phyloP scores from a whole-genome alignment of 2,329 filamentous ascomycete genomes.

The Ustulina deusta region DNA sequence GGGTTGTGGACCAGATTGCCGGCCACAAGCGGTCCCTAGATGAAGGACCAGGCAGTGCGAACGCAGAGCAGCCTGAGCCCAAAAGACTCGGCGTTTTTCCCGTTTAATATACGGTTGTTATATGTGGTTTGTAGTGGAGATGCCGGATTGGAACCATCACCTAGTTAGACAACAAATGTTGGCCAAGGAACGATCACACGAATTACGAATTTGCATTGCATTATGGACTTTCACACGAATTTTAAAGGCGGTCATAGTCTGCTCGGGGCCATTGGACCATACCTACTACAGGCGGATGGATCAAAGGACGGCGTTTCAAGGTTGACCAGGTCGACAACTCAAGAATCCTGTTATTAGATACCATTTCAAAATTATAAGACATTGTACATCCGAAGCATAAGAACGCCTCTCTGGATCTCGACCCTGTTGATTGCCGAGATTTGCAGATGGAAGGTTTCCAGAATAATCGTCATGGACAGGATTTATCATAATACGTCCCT shows the following conservation, averaged over 20 bases:
- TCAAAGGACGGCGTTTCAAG: constrained; percentile 35
- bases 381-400: neutral
- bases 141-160: neutral
- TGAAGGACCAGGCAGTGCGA: constrained; percentile 41
- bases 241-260: constrained; percentile 17
- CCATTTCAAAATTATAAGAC: constrained; percentile 32
- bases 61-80: constrained; percentile 46
- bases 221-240: constrained; percentile 23
- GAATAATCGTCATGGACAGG: neutral
- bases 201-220: constrained; percentile 38
- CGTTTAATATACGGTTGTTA: constrained; percentile 17
- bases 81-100: constrained; percentile 46
- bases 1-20: constrained; percentile 48
- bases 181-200: constrained; percentile 31
- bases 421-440: neutral
- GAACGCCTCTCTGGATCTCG: neutral
- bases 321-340: constrained; percentile 25
- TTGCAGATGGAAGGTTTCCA: neutral
- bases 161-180: constrained; percentile 3
- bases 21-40: constrained; percentile 46
- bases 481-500: neutral
- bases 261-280: constrained; percentile 17
- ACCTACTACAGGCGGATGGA: constrained; percentile 18
- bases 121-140: constrained; percentile 11
- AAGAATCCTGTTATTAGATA: constrained; percentile 28